Base-by-base conservation (phyloP, 208 protist species). In the Acanthamoeba triangularis region DNA sequence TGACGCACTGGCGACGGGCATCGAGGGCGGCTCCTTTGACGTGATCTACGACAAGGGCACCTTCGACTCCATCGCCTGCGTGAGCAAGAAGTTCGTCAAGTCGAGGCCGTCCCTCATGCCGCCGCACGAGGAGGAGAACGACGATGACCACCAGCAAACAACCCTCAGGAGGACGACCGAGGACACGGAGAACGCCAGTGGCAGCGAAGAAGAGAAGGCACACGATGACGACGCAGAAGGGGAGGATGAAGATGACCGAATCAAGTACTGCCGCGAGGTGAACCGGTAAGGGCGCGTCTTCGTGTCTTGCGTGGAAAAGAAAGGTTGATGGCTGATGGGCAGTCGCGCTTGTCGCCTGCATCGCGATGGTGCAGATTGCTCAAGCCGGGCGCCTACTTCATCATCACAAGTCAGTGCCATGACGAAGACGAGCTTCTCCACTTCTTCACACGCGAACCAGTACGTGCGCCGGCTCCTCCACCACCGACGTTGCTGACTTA, bases 21-120 rank as follows among this genome's bases (percentile, higher is more conserved):
- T 90, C 8, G 28, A 28, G 30, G 44, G 41, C 41, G 84, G 33
- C 59, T 90, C 20, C 49, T 90, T 41, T 10, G 84, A 90, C 41
- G 30, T 90, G 49, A 67, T 90, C n/a, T 90, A 90, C 25, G 84
- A 90, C 49, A 90, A 90, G 49, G 84, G 84, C 33, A 56, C 52
- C 49, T 90, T 90, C 35, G 84, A 90, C 25, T 69, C 54, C 25
- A 90, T 90, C 52, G 84, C 84, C 13, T 90, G 84, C 20, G 84
- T 90, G 35, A 90, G 84, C 84, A 90, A 90, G 59, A 90, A 61
- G 49, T 59, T 90, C 28, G 84, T 90, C 11, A 90, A 90, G 25
- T 90, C 84, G 63, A 2, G 14, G 61, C 54, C 54, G 54, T 23
- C 54, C 65, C 13, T 74, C 18, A 74, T 30, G 23, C n/a, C 13